Evolutionary conservation across 305 asterid genomes (phyloP).

Genomic region (Fraxinus paxiana): DNA sequence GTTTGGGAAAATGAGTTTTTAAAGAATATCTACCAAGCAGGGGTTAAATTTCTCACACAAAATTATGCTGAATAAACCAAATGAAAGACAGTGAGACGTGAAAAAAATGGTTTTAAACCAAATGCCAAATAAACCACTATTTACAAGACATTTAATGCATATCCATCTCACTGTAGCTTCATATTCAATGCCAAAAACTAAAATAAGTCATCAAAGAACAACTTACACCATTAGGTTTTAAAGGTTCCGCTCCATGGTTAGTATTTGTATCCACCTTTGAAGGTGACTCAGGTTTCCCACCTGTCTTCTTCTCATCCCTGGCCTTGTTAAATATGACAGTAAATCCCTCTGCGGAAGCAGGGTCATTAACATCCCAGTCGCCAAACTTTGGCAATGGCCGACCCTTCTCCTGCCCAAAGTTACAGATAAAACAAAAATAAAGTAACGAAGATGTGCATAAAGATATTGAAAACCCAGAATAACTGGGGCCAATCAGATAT

Average conservation of each 20-base stretch:
- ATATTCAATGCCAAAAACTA: not conserved
- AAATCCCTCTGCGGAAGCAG: slow-evolving; percentile 41
- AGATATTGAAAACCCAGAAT: not conserved
- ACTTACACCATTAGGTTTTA: slow-evolving; percentile 33
- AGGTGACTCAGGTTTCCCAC: slow-evolving; percentile 36
- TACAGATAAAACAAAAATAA: not conserved
- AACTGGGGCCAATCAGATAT: slow-evolving; percentile 10
- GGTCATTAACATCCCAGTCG: slow-evolving; percentile 39
- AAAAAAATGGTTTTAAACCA: not conserved
- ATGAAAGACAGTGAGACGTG: not conserved
- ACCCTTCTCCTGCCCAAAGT: slow-evolving; percentile 32
- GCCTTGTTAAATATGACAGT: slow-evolving; percentile 40
- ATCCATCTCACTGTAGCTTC: not conserved
- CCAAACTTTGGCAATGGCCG: slow-evolving; percentile 40
- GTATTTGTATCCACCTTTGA: slow-evolving; percentile 18
- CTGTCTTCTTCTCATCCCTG: slow-evolving; percentile 38
- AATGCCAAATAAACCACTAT: not conserved
- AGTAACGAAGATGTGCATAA: not conserved
- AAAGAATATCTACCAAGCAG: not conserved
- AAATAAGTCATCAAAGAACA: not conserved
- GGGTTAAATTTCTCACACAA: not conserved
- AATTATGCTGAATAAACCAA: not conserved
- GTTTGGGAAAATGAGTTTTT: not conserved
- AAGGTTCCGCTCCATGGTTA: slow-evolving; percentile 19
- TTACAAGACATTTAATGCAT: not conserved